Conservation (phyloP, 75 land plant species). For the Selaginella tamariscina region DNA sequence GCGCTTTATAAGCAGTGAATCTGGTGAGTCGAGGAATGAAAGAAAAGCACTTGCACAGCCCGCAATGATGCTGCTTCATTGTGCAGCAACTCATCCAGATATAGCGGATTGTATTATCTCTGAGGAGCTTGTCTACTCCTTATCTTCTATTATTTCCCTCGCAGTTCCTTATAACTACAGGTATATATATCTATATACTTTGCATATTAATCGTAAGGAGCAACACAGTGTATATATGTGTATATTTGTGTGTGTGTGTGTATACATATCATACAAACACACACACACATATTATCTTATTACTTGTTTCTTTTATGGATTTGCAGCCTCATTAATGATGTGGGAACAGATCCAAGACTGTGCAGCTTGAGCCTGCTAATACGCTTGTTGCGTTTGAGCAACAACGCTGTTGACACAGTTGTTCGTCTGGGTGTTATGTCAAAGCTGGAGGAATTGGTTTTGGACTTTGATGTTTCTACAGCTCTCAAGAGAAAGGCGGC, state of each 20-base stretch:
- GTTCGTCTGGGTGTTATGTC: slow-evolving; percentile 21
- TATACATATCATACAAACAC: too few species aligned
- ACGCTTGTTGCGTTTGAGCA: slow-evolving; percentile 30
- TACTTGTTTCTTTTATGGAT: too few species aligned
- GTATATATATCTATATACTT: too few species aligned
- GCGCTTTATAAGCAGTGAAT: too few species aligned
- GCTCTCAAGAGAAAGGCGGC: slow-evolving; percentile 27
- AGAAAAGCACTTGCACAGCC: slow-evolving; percentile 35
- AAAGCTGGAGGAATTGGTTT: slow-evolving; percentile 20
- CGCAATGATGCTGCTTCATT: slow-evolving; percentile 34
- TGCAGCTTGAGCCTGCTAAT: slow-evolving; percentile 36
- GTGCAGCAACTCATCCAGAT: slow-evolving; percentile 35
- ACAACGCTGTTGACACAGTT: slow-evolving; percentile 31
- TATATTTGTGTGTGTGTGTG: too few species aligned
- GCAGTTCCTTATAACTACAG: slow-evolving; percentile 25
- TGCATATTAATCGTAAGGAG: too few species aligned
- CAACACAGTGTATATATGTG: too few species aligned
- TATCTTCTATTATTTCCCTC: slow-evolving; percentile 28
- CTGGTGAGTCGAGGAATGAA: slow-evolving; percentile 15
- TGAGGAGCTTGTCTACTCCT: slow-evolving; percentile 29
- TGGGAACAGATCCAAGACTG: slow-evolving; percentile 38
- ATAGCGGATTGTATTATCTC: slow-evolving; percentile 40
- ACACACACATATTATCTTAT: too few species aligned
- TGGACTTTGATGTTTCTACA: slow-evolving; percentile 14
- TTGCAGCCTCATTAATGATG: slow-evolving; percentile 29